Conservation (phyloP, 495 filamentous ascomycete genomes). For the Jackrogersella multiformis region DNA sequence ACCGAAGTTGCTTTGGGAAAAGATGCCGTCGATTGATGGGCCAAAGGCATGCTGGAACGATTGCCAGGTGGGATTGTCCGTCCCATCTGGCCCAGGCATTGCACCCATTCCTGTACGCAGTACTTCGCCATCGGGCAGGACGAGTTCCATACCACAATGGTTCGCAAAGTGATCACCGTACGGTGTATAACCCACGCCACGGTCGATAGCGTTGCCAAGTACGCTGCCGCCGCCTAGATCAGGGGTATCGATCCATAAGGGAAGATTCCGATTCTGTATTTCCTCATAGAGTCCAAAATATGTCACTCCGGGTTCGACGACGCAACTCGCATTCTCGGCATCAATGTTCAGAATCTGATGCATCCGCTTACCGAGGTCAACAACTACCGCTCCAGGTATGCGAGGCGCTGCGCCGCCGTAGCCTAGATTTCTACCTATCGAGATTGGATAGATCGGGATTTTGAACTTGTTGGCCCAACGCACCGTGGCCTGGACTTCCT, state of each 20-base stretch:
- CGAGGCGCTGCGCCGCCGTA: slow-evolving; percentile 68
- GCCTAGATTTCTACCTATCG: slow-evolving; percentile 63
- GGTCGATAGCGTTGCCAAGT: slow-evolving; percentile 64
- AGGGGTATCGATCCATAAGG: slow-evolving; percentile 63
- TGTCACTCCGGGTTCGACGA: slow-evolving; percentile 69
- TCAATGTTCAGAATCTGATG: slow-evolving; percentile 64
- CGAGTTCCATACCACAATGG: slow-evolving; percentile 65
- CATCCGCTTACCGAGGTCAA: slow-evolving; percentile 66
- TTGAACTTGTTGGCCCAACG: slow-evolving; percentile 57
- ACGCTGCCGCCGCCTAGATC: slow-evolving; percentile 67
- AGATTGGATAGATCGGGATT: slow-evolving; percentile 65
- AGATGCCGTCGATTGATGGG: slow-evolving; percentile 65
- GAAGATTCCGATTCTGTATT: slow-evolving; percentile 53
- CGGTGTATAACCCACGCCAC: slow-evolving; percentile 66
- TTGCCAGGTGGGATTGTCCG: slow-evolving; percentile 57
- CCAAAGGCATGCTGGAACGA: slow-evolving; percentile 66
- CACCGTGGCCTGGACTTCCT: slow-evolving; percentile 60
- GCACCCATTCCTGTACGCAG: slow-evolving; percentile 69
- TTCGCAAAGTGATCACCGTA: slow-evolving; percentile 63
- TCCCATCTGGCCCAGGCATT: slow-evolving; percentile 52
- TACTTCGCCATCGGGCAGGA: slow-evolving; percentile 64
- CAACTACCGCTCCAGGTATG: slow-evolving; percentile 61
- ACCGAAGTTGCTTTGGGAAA: slow-evolving; percentile 65
- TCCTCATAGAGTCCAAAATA: slow-evolving; percentile 64
- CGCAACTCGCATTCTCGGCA: slow-evolving; percentile 58